A percentile compares a stretch with the other conserved stretches of the same genome.
phyloP scores from a whole-genome alignment of 2,329 filamentous ascomycete species.

The Beauveria medogensis region DNA sequence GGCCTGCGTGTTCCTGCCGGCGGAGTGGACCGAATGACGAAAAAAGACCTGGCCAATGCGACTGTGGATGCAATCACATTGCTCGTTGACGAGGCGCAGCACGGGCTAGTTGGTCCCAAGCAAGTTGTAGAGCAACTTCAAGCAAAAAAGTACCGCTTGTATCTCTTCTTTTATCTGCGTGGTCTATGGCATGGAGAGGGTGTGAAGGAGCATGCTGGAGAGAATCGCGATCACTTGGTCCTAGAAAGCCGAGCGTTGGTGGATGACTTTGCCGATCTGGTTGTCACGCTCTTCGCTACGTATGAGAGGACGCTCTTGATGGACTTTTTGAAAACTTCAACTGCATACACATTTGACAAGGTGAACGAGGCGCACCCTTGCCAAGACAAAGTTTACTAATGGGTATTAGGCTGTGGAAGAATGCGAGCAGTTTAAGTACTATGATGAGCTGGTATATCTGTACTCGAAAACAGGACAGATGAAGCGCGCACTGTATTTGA shows the following conservation, averaged over 20 bases:
- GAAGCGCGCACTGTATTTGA: conserved; percentile 82
- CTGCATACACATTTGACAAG: conserved; percentile 80
- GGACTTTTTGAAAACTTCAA: conserved; percentile 78
- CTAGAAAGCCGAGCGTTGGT: conserved; percentile 61
- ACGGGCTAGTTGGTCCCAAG: conserved; percentile 72
- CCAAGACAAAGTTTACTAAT: not conserved
- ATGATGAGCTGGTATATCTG: conserved; percentile 89
- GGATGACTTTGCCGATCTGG: conserved; percentile 79
- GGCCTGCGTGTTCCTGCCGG: conserved; percentile 73
- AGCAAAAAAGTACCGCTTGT: conserved; percentile 57
- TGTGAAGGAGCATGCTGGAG: conserved; percentile 44
- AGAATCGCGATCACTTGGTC: conserved; percentile 48
- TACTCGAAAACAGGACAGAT: conserved; percentile 93
- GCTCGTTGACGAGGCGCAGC: conserved; percentile 83
- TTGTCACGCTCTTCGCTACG: conserved; percentile 75
- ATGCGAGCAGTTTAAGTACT: conserved; percentile 73
- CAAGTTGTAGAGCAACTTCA: conserved; percentile 73
- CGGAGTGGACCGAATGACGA: conserved; percentile 55
- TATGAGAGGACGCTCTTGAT: conserved; percentile 76
- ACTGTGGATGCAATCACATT: conserved; percentile 78
- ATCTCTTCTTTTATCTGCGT: conserved; percentile 87
- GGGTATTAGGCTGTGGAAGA: conserved; percentile 53
- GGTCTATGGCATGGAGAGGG: conserved; percentile 75
- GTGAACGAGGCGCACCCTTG: conserved; percentile 22
- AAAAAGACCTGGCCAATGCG: conserved; percentile 66